Evolutionary conservation across 176 grass and related monocot species (phyloP).

Genomic region (Ensete ventricosum): DNA sequence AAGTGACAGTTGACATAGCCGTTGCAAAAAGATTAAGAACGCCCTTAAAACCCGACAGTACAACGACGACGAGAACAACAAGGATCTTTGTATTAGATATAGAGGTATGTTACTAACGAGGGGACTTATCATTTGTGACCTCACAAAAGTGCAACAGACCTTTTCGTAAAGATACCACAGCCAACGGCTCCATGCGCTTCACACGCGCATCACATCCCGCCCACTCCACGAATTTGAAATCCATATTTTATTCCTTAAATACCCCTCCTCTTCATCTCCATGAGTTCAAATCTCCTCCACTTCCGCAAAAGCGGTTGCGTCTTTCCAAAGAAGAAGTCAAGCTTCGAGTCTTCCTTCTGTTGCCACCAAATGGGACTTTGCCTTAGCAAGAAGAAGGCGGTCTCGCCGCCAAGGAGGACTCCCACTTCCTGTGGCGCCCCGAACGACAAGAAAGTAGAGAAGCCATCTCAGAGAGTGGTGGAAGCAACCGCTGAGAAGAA

Average conservation of each 20-base stretch:
- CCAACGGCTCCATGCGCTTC: no score
- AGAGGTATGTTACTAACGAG: no score
- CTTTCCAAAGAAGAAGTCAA: no score
- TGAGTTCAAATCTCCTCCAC: neutral
- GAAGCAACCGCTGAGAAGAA: slow-evolving; percentile 37
- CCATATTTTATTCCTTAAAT: neutral
- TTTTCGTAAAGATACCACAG: no score
- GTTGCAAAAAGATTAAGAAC: no score
- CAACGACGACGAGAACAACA: no score
- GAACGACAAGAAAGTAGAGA: neutral
- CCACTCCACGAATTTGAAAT: neutral
- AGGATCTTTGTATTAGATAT: no score
- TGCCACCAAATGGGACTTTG: slow-evolving; percentile 60
- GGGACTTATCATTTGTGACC: no score
- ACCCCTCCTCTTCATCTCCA: neutral
- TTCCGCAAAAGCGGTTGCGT: neutral
- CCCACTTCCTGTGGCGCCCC: neutral
- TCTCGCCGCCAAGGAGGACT: neutral
- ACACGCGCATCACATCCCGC: neutral
- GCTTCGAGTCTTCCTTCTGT: neutral
- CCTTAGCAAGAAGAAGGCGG: slow-evolving; percentile 67
- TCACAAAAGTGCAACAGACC: no score
- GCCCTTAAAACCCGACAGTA: no score
- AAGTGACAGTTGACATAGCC: no score
- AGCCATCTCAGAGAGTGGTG: neutral